Evolutionary conservation across 345 rosid species (phyloP).

Genomic region (Citrus maxima): DNA sequence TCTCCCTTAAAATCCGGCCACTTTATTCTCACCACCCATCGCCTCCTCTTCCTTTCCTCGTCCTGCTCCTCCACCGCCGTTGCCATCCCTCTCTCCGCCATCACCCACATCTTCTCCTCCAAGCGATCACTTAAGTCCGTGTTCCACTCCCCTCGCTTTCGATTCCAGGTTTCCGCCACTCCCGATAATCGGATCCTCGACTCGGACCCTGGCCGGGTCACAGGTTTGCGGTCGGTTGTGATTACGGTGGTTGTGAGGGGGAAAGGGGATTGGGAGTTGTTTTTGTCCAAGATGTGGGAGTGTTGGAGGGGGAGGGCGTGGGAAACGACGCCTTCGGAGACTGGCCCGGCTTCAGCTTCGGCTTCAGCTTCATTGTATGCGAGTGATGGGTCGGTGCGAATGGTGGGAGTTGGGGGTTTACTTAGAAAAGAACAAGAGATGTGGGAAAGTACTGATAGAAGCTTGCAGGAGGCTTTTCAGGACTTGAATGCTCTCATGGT

Average conservation of each 20-base stretch:
- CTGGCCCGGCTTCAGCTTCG: constrained; percentile 22
- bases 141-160: constrained; percentile 80
- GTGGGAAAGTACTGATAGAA: constrained; percentile 96
- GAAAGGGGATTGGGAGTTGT: constrained; percentile 78
- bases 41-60: constrained; percentile 74
- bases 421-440: constrained; percentile 88
- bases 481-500: constrained; percentile 97
- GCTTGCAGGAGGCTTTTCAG: constrained; percentile 92
- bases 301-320: constrained; percentile 81
- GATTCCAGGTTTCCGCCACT: constrained; percentile 57
- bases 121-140: constrained; percentile 75
- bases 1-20: constrained; percentile 56
- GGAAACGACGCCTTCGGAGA: constrained; percentile 41
- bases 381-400: constrained; percentile 76
- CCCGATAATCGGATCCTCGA: constrained; percentile 24
- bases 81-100: constrained; percentile 43
- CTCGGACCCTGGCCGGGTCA: constrained; percentile 7
- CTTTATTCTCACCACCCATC: constrained; percentile 80
- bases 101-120: constrained; percentile 52
- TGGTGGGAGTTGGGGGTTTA: constrained; percentile 96
- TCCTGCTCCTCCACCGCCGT: constrained; percentile 17
- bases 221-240: constrained; percentile 43
- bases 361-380: constrained; percentile 59
- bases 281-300: constrained; percentile 72
- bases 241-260: constrained; percentile 69